These are phyloP conservation scores for Daldinia bambusicola DNA, from an alignment of 495 filamentous ascomycete genomes.

Conservation along the genomic window DNA sequence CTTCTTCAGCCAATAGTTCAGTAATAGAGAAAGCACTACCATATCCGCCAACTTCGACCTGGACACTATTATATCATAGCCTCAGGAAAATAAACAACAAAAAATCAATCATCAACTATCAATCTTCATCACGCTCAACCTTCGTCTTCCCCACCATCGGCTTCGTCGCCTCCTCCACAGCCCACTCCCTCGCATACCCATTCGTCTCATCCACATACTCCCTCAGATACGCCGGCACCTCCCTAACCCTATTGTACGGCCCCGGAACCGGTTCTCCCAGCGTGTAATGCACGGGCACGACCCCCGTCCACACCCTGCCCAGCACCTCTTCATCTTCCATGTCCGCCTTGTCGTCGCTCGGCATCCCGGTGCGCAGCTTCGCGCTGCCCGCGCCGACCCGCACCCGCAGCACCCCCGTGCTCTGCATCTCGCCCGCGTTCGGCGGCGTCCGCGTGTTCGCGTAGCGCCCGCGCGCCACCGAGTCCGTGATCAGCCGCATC, in stretches of 20 bases:
- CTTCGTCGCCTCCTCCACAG: conserved; percentile 59
- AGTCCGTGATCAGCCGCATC: conserved; percentile 83
- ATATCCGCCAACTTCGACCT: neutral
- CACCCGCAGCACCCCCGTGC: conserved; percentile 79
- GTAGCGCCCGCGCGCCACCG: conserved; percentile 76
- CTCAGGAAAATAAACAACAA: neutral
- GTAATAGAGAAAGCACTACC: neutral
- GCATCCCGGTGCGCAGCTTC: conserved; percentile 76
- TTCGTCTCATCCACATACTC: conserved; percentile 68
- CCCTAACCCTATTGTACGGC: conserved; percentile 66
- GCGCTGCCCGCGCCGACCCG: conserved; percentile 76
- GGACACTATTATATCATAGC: neutral
- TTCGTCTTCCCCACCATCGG: conserved; percentile 46
- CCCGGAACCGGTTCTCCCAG: conserved; percentile 75
- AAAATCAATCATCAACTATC: neutral
- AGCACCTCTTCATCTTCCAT: conserved; percentile 67
- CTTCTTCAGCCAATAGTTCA: neutral
- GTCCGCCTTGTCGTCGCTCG: conserved; percentile 78
- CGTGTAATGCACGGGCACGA: conserved; percentile 76
- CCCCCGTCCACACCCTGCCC: conserved; percentile 78
- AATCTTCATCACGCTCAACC: conserved; percentile 22
- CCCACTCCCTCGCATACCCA: conserved; percentile 60
- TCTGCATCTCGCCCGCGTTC: conserved; percentile 77
- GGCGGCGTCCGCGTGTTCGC: conserved; percentile 75
- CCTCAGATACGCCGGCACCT: conserved; percentile 71